Evolutionary conservation across 306 rosid genomes (phyloP), one percentile per base, ranked within the genome.

Genomic region (Biancaea sappan): DNA sequence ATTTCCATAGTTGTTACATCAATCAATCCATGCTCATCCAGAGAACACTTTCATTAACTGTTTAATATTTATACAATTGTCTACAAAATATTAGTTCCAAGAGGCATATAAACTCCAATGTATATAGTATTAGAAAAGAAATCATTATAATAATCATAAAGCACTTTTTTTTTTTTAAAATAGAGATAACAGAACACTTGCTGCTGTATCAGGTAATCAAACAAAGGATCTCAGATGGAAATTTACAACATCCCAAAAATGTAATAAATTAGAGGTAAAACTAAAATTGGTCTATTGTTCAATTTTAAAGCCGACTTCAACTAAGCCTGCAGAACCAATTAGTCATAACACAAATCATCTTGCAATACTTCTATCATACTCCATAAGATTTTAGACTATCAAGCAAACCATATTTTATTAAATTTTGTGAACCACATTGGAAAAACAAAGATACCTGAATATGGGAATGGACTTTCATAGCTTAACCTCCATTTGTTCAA

Each of bases 381-480:
- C 25, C 64, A 14, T 16, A 29, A 29, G 22, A 16, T 0, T 58
- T 29, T 16, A 28, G 25, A 29, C 22, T 7, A 58, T 28, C 5
- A 29, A 28, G 29, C 21, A 57, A 5, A 15, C 2, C 6, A n/a
- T 29, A 58, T 58, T 31, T 29, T 57, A 7, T 58, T 15, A 62
- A 19, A 2, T 62, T 35, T 60, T n/a, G 26, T 1, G 60, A 47
- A 37, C 11, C 47, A 48, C 31, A 48, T 35, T 35, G n/a, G 37
- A 40, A 62, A 62, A 61, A 58, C 26, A 28, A 18, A 18, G 31
- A 69, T 69, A 51, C 58, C 59, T 67, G 72, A 67, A 43, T 18
- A 67, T 10, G 24, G 18, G n/a, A 67, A 32, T 32, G 43, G 60
- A 34, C 32, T 51, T 31, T 47, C 41, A 35, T 13, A 35, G 63